Conservation (phyloP, 2,329 filamentous ascomycete genomes). For the Colletotrichum theobromicola region DNA sequence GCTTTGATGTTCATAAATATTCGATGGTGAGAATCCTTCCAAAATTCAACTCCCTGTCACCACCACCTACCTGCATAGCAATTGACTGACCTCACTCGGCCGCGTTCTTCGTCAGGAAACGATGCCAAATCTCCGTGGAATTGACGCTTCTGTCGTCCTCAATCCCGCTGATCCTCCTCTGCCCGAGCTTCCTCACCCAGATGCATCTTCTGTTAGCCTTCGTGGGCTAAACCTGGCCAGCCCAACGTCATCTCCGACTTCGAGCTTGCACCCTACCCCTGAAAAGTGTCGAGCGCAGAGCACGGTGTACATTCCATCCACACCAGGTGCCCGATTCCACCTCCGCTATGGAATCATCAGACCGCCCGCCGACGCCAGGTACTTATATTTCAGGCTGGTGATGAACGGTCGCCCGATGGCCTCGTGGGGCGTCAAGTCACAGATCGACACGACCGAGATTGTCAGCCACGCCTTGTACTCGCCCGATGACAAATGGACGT, state of each 20-base stretch:
- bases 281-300: conserved; percentile 45
- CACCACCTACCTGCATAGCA: not conserved
- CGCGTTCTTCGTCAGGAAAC: not conserved
- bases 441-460: conserved; percentile 37
- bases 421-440: conserved; percentile 56
- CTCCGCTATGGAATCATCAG: conserved; percentile 52
- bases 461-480: conserved; percentile 54
- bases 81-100: not conserved
- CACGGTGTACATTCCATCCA: conserved; percentile 63
- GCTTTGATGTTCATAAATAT: not conserved
- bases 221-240: conserved; percentile 17
- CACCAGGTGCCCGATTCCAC: conserved; percentile 57
- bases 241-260: not conserved
- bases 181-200: conserved; percentile 61
- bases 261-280: conserved; percentile 25
- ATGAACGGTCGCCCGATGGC: conserved; percentile 59
- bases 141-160: conserved; percentile 49
- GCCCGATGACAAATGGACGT: conserved; percentile 47
- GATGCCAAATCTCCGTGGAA: conserved; percentile 57
- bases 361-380: conserved; percentile 33
- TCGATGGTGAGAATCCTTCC: not conserved
- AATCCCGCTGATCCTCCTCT: conserved; percentile 41
- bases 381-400: conserved; percentile 59
- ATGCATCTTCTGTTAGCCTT: conserved; percentile 49
- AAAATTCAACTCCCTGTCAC: not conserved